These are phyloP conservation scores for Triangularia verruculosa DNA, from an alignment of 2,329 filamentous ascomycete genomes.

Conservation along the genomic window DNA sequence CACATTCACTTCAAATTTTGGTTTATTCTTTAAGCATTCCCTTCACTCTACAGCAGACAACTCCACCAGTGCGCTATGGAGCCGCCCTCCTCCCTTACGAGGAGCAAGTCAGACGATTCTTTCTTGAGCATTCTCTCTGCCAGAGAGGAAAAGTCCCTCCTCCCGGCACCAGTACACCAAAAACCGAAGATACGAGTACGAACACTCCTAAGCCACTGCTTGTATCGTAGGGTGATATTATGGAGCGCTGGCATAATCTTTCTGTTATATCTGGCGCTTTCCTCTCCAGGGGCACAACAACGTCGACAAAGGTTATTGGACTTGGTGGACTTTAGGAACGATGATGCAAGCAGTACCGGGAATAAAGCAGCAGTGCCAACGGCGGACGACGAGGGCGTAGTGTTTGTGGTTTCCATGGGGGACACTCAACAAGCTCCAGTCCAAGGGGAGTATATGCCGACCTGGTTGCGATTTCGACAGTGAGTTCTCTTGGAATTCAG, in stretches of 20 bases:
- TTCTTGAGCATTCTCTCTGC: conserved; percentile 19
- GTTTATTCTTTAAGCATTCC: background rate
- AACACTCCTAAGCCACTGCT: conserved; percentile 48
- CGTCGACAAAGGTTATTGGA: conserved; percentile 26
- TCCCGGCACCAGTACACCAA: conserved; percentile 33
- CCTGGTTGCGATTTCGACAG: conserved; percentile 43
- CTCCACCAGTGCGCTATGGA: conserved; percentile 18
- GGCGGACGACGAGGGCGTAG: conserved; percentile 1
- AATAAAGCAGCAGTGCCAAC: conserved; percentile 8
- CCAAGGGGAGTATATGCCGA: conserved; percentile 30
- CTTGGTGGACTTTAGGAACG: conserved; percentile 22
- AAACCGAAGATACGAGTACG: conserved; percentile 42
- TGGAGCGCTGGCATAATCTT: conserved; percentile 45
- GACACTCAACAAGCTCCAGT: background rate
- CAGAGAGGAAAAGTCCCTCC: conserved; percentile 24
- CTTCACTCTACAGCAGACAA: background rate
- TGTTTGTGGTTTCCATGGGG: conserved; percentile 16
- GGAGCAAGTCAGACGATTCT: conserved; percentile 20
- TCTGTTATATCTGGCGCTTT: conserved; percentile 42
- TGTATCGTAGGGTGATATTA: conserved; percentile 51
- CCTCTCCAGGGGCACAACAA: conserved; percentile 33
- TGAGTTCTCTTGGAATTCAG: conserved; percentile 34
- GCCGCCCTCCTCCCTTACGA: conserved; percentile 16
- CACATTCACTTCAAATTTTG: background rate
- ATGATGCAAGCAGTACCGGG: background rate